phyloP scores from a whole-genome alignment of 106 monocot species.

The Dendrobium catenatum region DNA sequence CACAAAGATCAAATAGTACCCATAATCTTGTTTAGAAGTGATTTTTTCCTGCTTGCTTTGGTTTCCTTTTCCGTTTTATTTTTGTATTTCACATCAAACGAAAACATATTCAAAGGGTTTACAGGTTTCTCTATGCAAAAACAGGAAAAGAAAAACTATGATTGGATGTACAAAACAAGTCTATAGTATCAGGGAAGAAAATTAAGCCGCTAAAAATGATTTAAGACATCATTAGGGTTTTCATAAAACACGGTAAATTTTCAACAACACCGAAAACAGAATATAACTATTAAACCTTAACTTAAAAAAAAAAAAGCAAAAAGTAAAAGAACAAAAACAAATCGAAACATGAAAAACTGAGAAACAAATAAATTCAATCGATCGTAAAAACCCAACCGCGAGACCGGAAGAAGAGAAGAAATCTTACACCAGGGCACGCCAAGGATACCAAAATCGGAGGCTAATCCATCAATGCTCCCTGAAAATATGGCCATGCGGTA shows the following conservation, averaged over 20 bases:
- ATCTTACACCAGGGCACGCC: conserved; percentile 95
- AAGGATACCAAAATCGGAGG: conserved; percentile 89
- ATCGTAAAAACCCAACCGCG: not conserved
- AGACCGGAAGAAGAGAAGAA: not conserved
- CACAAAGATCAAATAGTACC: not conserved
- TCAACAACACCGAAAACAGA: not conserved
- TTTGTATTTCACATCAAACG: not conserved
- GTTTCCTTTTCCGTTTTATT: not conserved
- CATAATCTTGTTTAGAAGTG: not conserved
- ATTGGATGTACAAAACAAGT: no score
- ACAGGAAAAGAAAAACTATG: no score
- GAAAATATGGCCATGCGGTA: conserved; percentile 26
- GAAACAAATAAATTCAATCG: not conserved
- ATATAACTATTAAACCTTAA: not conserved
- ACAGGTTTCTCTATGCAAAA: no score
- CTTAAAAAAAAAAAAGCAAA: not conserved
- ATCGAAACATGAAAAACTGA: not conserved
- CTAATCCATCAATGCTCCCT: conserved; percentile 42
- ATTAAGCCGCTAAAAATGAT: no score
- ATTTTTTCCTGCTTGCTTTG: not conserved
- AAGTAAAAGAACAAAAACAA: not conserved
- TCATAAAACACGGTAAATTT: not conserved
- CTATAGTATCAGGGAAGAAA: no score
- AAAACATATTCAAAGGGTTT: not conserved
- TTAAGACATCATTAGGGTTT: no score